These are phyloP conservation scores for Phyllosticta citrichinensis DNA, from an alignment of 2,329 filamentous ascomycete genomes.

Conservation along the genomic window DNA sequence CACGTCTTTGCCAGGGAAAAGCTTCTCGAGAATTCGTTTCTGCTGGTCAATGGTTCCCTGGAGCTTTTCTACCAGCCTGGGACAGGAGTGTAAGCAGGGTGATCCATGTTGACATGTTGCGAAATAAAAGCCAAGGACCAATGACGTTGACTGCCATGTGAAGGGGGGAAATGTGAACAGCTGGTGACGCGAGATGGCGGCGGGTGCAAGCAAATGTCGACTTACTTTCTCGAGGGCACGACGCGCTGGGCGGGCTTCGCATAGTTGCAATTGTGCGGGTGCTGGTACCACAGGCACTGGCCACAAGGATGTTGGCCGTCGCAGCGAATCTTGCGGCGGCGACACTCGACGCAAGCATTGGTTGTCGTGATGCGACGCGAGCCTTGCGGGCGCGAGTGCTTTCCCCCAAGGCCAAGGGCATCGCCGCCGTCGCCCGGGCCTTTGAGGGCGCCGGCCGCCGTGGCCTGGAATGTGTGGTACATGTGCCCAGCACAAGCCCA, in stretches of 20 bases:
- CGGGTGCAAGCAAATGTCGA: conserved; percentile 9
- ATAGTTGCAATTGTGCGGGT: conserved; percentile 69
- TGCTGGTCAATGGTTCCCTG: conserved; percentile 40
- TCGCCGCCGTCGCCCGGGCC: conserved; percentile 3
- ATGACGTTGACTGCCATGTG: background rate
- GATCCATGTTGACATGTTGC: conserved; percentile 30
- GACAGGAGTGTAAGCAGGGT: conserved; percentile 46
- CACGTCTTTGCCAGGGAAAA: conserved; percentile 34
- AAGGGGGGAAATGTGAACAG: background rate
- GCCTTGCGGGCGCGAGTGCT: conserved; percentile 24
- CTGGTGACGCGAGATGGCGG: background rate
- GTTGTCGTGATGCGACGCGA: conserved; percentile 38
- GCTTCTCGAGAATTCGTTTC: conserved; percentile 30
- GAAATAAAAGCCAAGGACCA: background rate
- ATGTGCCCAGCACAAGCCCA: conserved; percentile 16
- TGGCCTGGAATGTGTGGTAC: conserved; percentile 37
- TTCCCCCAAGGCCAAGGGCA: conserved; percentile 14
- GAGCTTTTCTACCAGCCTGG: conserved; percentile 48
- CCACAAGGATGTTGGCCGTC: conserved; percentile 74
- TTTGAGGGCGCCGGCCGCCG: conserved; percentile 14
- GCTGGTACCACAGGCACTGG: conserved; percentile 72
- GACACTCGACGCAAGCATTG: conserved; percentile 65
- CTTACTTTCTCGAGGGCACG: conserved; percentile 68
- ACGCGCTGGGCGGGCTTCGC: conserved; percentile 69
- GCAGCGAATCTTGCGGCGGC: conserved; percentile 73